Conservation (phyloP, 1,139 yeast genomes). For the Debaryomyces sp. region DNA sequence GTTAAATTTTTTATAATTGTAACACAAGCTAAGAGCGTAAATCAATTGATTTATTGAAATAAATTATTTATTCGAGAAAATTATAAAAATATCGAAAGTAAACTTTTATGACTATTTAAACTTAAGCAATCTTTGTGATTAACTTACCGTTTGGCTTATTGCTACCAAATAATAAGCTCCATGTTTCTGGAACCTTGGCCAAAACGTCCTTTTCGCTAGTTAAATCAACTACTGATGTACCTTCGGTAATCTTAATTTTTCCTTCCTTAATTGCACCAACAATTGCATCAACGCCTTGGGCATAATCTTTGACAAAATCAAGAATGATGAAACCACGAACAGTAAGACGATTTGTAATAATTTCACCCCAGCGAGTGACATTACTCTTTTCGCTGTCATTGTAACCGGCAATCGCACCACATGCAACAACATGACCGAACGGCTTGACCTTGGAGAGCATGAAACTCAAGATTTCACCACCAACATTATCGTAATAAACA, state of each 20-base stretch:
- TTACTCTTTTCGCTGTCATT: constrained; percentile 40
- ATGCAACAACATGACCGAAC: constrained; percentile 53
- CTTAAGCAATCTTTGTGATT: constrained; percentile 32
- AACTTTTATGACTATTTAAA: background rate
- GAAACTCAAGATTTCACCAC: constrained; percentile 59
- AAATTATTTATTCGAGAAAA: no score
- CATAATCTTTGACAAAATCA: constrained; percentile 36
- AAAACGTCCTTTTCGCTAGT: constrained; percentile 23
- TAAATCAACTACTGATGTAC: constrained; percentile 29
- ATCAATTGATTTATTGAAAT: no score
- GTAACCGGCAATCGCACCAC: constrained; percentile 67
- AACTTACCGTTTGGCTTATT: constrained; percentile 40
- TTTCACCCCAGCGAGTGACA: constrained; percentile 42
- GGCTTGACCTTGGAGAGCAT: constrained; percentile 43
- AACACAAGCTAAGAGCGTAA: constrained; percentile 40
- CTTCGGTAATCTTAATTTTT: constrained; percentile 33
- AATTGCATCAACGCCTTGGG: constrained; percentile 39
- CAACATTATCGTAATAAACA: constrained; percentile 61
- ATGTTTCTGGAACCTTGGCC: constrained; percentile 30
- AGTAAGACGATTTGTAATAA: constrained; percentile 50
- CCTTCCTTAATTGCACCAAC: constrained; percentile 42
- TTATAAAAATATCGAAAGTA: no score
- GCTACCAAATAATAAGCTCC: constrained; percentile 32
- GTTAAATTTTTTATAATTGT: constrained; percentile 79
- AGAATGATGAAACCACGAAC: constrained; percentile 52